Base-by-base conservation (phyloP, 805 yeast genomes). In the Metschnikowia anglica region DNA sequence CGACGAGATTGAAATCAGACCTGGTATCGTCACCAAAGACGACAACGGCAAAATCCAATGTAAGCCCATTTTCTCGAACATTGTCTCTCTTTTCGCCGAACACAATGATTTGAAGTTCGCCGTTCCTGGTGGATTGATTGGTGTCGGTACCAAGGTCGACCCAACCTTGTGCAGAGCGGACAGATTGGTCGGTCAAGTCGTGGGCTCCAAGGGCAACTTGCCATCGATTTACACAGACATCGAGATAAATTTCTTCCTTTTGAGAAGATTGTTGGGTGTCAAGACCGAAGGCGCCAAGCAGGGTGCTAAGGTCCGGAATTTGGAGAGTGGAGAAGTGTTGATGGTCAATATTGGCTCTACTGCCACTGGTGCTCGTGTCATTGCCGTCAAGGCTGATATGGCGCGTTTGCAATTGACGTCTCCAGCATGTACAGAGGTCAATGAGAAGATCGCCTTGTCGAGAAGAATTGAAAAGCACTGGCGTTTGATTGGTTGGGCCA, bases 401-500 rank as follows among this genome's bases (percentile, higher is more conserved):
- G 99, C 99, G 34, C 88, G 97, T 78, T 78, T 93, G 62, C 89
- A 88, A 63, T 79, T 93, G 64, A 91, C 98, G 36, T 83, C 96
- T 36, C 99, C 99, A 43, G 99, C 98, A 37, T 93, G 99, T 82
- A 91, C 99, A 28, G 97, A 91, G 75, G 79, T 91, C 39, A 88
- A 95, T 56, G 99, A 93, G 75, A 91, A 93, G 84, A 91, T 93
- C 68, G 99, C 99, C 29, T 76, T 93, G 62, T 89, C 97, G 34
- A 87, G 99, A 79, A 90, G 99, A 80, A 93, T 93, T 59, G 99
- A 93, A 66, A 91, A 91, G 81, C 99, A 93, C 70, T 93, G 97
- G 96, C 93, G 99, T 79, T 79, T 93, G 66, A 93, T 93, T 73
- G 99, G 99, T 60, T 93, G 99, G 99, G 99, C 99, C 58, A 89